Evolutionary conservation across 2,329 filamentous ascomycete species (phyloP), one percentile per base, ranked within the genome.

Genomic region (Pseudocercospora crystallina): DNA sequence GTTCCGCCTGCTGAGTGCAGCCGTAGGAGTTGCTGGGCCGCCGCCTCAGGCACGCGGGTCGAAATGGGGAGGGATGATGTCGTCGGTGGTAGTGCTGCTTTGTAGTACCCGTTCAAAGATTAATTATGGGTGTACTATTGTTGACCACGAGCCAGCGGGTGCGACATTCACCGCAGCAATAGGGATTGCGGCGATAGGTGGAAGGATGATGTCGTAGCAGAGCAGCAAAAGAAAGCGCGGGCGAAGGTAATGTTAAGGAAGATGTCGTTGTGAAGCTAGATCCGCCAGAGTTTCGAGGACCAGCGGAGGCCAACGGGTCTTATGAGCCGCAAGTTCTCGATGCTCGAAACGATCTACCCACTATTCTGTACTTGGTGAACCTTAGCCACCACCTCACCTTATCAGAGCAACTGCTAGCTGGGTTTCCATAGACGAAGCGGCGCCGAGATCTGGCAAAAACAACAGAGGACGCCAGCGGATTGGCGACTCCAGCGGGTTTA

Each of bases 301-400:
- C 41, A 43, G 41, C 41, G 41, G 41, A 43, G 30, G 35, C 20
- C 30, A 30, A 34, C 31, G 41, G 41, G 41, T 43, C 31, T 43
- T 43, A 43, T 43, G 41, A 33, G 41, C 30, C 41, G 41, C 41
- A 26, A n/a, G 17, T 32, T 43, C 30, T 15, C 20, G 20, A 26
- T 3, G 4, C 4, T 26, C 20, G 20, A 26, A 20, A 17, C 30
- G 41, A 43, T 43, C 30, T 43, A 34, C 41, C 41, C 41, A 43
- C 41, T 43, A 43, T 30, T 35, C 35, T 35, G 41, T 34, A 43
- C 41, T 32, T 42, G 20, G 20, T 26, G 20, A 26, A 26, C 32
- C 39, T 43, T 43, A 43, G 41, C 41, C 41, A 43, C 31, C 20
- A 43, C 41, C 33, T 43, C 41, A 43, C 41, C 41, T 43, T 43